Evolutionary conservation across 2,329 filamentous ascomycete species (phyloP), one percentile per base, ranked within the genome.

Genomic region (Penicillium sp.): DNA sequence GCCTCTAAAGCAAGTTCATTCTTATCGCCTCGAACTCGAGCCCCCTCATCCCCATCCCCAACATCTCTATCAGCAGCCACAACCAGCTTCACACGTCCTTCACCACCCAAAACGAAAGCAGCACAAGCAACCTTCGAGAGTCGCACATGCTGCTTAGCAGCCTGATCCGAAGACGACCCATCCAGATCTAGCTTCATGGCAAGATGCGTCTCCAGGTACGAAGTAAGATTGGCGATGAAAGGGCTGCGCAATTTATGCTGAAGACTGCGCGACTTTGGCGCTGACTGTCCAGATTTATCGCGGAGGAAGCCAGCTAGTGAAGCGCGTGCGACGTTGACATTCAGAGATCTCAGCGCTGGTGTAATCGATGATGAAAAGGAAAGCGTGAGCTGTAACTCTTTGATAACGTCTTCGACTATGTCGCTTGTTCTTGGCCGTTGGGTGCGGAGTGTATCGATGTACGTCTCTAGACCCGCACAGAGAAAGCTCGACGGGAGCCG

Each of bases 401-500:
- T 75, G 15, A 78, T 58, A 9, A 71, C 60, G 49, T 71, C 64
- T 62, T 75, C 68, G 9, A 73, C 60, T 25, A 66, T 49, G 23
- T 52, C 36, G 17, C 58, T 48, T 19, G 57, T 33, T 45, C 27
- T 27, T 55, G 36, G 33, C 47, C 12, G 25, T 1, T 21, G 39
- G 58, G 31, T 45, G 55, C 39, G 55, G 56, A 67, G 38, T 1
- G 38, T 61, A 2, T 65, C 59, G 6, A 77, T 49, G 15, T 74
- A 78, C 0, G 65, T 73, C 58, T 81, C 79, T 17, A 83, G 69
- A 1, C 71, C 70, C 0, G 68, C 63, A n/a, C 77, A 78, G 33
- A 83, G 70, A 58, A 82, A 80, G 8, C 63, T 58, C 0, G 80
- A 76, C 0, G 77, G 69, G 4, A 83, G 73, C 6, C 70, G 71